Percentiles rank a stretch among this genome's conserved stretches.
These are phyloP conservation scores for Lagenaria siceraria DNA, from an alignment of 306 rosid genomes.

Conservation along the genomic window DNA sequence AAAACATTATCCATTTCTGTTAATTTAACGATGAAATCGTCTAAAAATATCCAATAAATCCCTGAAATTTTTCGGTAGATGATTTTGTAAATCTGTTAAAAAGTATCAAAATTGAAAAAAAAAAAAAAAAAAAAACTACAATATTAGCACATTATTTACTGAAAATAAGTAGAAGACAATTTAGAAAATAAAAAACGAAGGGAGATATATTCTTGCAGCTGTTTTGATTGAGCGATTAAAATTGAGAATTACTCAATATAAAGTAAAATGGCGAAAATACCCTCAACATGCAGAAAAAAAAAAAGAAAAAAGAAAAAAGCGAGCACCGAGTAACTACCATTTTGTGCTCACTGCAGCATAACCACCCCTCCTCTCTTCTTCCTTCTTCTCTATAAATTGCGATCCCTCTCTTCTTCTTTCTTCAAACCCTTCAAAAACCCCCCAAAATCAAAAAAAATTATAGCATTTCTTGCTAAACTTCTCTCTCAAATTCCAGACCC, in stretches of 20 bases:
- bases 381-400: conserved; percentile 33
- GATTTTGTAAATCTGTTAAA: no score
- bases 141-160: no score
- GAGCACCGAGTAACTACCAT: conserved; percentile 14
- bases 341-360: neutral
- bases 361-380: neutral
- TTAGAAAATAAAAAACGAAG: no score
- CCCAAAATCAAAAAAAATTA: no score
- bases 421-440: neutral
- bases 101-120: no score
- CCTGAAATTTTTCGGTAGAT: no score
- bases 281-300: conserved; percentile 4
- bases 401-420: conserved; percentile 4
- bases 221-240: neutral
- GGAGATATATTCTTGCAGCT: neutral
- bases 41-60: no score
- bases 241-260: neutral
- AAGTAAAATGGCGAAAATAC: conserved; percentile 12
- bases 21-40: no score
- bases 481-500: neutral
- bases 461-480: no score
- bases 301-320: neutral
- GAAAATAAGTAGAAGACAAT: no score
- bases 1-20: no score
- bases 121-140: no score